phyloP scores from a whole-genome alignment of 441 rosid species.

The Populus trichocarpa region DNA sequence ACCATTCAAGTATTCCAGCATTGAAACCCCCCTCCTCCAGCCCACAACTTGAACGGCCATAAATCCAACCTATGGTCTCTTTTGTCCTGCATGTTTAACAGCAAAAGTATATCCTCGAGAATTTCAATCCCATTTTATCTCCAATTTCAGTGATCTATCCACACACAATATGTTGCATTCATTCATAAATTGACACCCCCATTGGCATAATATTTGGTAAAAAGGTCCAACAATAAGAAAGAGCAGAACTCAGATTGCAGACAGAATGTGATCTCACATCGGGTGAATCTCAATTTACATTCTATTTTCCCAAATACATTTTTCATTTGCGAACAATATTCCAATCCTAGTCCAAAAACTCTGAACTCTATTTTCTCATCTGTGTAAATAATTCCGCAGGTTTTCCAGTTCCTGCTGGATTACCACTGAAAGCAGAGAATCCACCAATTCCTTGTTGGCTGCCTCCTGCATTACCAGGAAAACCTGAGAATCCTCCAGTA shows the following conservation, averaged over 20 bases:
- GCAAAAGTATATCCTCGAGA: background rate
- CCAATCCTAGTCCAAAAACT: background rate
- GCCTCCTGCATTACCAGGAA: background rate
- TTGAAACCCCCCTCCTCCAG: no score
- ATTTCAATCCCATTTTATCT: background rate
- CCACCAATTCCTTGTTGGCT: constrained; percentile 17
- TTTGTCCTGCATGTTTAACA: background rate
- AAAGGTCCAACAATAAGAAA: background rate
- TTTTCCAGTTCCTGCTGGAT: constrained; percentile 46
- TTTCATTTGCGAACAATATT: background rate
- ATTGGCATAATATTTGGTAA: background rate
- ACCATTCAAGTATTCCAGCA: no score
- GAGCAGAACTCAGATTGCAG: background rate
- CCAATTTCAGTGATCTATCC: no score
- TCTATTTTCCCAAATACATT: background rate
- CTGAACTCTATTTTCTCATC: constrained; percentile 60
- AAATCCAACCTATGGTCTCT: background rate
- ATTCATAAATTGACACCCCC: background rate
- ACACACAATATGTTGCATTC: background rate
- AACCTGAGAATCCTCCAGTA: background rate
- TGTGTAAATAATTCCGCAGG: constrained; percentile 71
- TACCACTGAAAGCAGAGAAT: constrained; percentile 21
- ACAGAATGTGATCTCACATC: background rate
- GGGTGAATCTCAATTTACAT: background rate
- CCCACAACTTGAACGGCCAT: no score